Evolutionary conservation across 768 basidiomycete species (phyloP).

Genomic region (Mycena galericulata): DNA sequence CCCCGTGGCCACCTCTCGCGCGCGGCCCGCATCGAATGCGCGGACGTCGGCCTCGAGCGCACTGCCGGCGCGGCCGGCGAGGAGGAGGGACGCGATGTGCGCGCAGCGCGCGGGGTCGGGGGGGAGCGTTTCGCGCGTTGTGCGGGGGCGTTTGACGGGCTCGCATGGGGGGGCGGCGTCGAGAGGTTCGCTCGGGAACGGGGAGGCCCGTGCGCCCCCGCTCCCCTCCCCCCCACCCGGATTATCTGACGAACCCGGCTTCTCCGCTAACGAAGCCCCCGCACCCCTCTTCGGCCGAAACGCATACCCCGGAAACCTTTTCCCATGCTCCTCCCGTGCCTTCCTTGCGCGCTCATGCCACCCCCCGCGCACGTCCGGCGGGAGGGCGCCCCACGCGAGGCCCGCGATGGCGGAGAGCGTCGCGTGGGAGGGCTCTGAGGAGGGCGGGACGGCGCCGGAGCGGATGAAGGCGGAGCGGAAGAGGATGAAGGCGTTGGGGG

Average conservation of each 20-base stretch:
- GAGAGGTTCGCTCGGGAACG: background rate
- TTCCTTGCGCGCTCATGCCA: constrained; percentile 62
- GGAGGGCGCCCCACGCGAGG: constrained; percentile 62
- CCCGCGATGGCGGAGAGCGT: constrained; percentile 69
- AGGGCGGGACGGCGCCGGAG: constrained; percentile 62
- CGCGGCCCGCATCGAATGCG: constrained; percentile 59
- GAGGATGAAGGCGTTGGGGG: constrained; percentile 71
- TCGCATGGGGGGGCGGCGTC: background rate
- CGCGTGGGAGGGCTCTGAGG: constrained; percentile 66
- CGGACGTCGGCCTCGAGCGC: constrained; percentile 57
- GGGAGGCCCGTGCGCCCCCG: background rate
- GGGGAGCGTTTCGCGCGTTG: constrained; percentile 42
- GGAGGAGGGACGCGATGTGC: constrained; percentile 62
- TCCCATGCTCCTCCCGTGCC: constrained; percentile 59
- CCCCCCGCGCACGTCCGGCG: constrained; percentile 55
- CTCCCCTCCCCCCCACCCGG: background rate
- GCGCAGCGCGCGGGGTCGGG: constrained; percentile 58
- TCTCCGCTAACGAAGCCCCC: too few relatives aligned
- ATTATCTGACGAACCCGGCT: background rate
- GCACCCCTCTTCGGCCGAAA: constrained; percentile 40
- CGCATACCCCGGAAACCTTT: constrained; percentile 55
- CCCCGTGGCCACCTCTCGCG: constrained; percentile 20
- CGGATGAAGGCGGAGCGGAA: constrained; percentile 70
- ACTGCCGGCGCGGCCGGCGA: constrained; percentile 58
- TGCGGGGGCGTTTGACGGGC: constrained; percentile 37